These are phyloP conservation scores for Curvularia verruculosa DNA, from an alignment of 2,329 filamentous ascomycete genomes.

Conservation along the genomic window DNA sequence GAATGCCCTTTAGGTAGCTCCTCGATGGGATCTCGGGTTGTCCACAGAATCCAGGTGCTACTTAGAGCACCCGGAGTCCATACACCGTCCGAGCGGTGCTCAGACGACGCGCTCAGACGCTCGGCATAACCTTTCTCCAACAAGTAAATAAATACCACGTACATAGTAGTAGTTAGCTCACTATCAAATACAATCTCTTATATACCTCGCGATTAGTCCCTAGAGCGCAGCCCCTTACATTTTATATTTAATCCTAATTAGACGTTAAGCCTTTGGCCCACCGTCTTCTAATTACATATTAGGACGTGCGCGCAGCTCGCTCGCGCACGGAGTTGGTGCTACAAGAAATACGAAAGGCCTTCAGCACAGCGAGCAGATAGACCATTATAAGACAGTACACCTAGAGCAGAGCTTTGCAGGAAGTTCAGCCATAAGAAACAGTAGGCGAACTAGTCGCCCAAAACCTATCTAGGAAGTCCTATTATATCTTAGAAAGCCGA, in stretches of 20 bases:
- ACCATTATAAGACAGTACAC: background rate
- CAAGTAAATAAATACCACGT: no score
- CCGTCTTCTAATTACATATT: slow-evolving; percentile 8
- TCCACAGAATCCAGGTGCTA: no score
- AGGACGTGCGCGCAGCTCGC: background rate
- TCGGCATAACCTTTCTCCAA: no score
- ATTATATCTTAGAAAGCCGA: background rate
- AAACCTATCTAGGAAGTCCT: background rate
- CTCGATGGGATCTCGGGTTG: no score
- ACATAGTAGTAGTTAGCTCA: no score
- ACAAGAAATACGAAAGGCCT: background rate
- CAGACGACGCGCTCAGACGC: no score
- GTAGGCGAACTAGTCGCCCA: background rate
- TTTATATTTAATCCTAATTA: background rate
- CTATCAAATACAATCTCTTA: no score
- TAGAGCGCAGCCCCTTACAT: background rate
- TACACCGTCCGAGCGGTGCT: no score
- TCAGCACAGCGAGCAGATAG: background rate
- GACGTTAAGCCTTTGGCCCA: background rate
- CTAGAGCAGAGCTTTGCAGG: background rate
- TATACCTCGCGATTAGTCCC: no score
- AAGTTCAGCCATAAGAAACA: background rate
- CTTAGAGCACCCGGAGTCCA: no score
- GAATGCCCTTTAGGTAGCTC: no score
- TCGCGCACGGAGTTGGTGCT: background rate